Evolutionary conservation across 2,329 filamentous ascomycete species (phyloP), one percentile per base, ranked within the genome.

Genomic region (Corinectria fuckeliana): DNA sequence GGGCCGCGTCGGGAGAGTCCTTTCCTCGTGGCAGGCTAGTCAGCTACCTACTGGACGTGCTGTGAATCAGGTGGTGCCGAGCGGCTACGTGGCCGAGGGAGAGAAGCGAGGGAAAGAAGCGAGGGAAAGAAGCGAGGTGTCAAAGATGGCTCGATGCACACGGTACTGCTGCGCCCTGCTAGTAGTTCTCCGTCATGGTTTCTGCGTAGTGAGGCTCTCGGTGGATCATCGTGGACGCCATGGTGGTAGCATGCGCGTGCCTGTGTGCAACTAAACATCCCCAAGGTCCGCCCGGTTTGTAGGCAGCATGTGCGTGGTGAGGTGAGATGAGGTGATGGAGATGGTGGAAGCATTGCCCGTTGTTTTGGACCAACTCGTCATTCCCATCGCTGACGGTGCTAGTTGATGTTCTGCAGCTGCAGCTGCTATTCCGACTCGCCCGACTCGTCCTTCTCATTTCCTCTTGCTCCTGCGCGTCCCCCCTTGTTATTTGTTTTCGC

Each of bases 1-100:
- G 16, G 16, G 41, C 30, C 47, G 36, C 45, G 42, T 58, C 50
- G 50, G 56, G 44, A 53, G n/a, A n/a, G n/a, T n/a, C n/a, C n/a
- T n/a, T n/a, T n/a, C n/a, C n/a, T n/a, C n/a, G n/a, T n/a, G n/a
- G n/a, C n/a, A n/a, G n/a, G n/a, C n/a, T n/a, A n/a, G n/a, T n/a
- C n/a, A n/a, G n/a, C n/a, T n/a, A n/a, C n/a, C 16, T 21, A 10
- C 32, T 18, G 14, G 3, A n/a, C n/a, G 28, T n/a, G n/a, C n/a
- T 18, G 30, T 41, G 36, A 56, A 49, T 36, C 45, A 56, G 52
- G 34, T 45, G 23, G 36, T 42, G 52, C 51, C 41, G 51, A 42
- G 21, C 44, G 50, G 25, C 10, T 38, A 34, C 30, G n/a, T n/a
- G n/a, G n/a, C n/a, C n/a, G n/a, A n/a, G n/a, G n/a, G n/a, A n/a